Base-by-base conservation (phyloP, 441 rosid species). In the Breynia disticha region DNA sequence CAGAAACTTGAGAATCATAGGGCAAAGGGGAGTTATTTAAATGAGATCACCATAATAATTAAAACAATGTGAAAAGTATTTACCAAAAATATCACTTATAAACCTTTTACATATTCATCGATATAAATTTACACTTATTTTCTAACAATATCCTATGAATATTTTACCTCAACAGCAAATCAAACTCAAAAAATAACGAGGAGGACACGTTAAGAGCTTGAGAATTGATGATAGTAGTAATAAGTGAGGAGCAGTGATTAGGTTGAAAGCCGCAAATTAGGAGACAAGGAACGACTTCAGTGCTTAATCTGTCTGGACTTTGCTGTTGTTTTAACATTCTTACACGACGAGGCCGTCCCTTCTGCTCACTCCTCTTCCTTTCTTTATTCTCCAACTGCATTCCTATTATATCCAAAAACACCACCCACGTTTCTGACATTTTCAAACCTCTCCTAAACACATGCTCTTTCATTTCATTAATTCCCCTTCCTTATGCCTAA, bases 231-330 rank as follows among this genome's bases (percentile, higher is more conserved):
- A 5, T 1, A 41, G 44, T 7, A 11, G 44, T 41, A 41, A 41
- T 11, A 56, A 39, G 48, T 11, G 50, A 48, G 17, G 44, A 41
- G 24, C 48, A 38, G 1, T 41, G 50, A 47, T 59, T 49, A 49
- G 64, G 52, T 51, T 46, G 14, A 19, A 51, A 15, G 55, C 45
- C 16, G 42, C 51, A 52, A 47, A 1, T 15, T 41, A 47, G 63
- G 55, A 72, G 84, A 84, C 86, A 76, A 56, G 59, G 82, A 73
- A 62, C 68, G 74, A 72, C 76, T 79, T 74, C 62, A 47, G 62
- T 49, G 79, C 75, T 74, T 75, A 67, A 68, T 75, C 63, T 77
- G 87, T 79, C 79, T 62, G 76, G 50, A 49, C n/a, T 77, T 70
- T 59, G 61, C 56, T 55, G 39, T 65, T 60, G 54, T 50, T 32